phyloP scores from a whole-genome alignment of 2,329 filamentous ascomycete genomes.

The Aspergillus aculeatinus region DNA sequence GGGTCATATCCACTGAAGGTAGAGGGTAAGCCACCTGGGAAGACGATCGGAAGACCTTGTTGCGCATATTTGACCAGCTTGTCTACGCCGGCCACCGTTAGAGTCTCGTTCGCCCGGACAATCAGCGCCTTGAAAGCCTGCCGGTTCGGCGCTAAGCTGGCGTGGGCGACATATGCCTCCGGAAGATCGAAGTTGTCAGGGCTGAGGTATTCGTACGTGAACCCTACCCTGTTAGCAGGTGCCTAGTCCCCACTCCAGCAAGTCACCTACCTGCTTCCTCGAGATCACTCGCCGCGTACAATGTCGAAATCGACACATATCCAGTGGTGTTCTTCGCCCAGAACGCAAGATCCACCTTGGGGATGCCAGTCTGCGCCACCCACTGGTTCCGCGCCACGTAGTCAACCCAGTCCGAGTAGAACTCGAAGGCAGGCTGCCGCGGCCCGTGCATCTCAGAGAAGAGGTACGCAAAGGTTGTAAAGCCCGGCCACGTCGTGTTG shows the following conservation, averaged over 20 bases:
- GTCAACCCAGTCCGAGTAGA: neutral
- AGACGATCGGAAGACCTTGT: conserved; percentile 45
- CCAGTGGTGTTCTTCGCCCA: conserved; percentile 2
- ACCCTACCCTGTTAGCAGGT: conserved; percentile 27
- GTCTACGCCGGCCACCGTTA: conserved; percentile 37
- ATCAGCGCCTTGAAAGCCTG: conserved; percentile 48
- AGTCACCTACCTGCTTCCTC: neutral
- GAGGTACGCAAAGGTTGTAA: conserved; percentile 46
- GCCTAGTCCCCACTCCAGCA: neutral
- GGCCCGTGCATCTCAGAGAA: conserved; percentile 46
- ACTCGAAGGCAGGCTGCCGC: conserved; percentile 37
- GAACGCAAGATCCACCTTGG: conserved; percentile 2
- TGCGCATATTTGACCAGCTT: conserved; percentile 38
- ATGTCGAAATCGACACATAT: neutral
- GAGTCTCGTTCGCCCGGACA: conserved; percentile 35
- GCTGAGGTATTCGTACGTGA: conserved; percentile 47
- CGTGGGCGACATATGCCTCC: conserved; percentile 37
- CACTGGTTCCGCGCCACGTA: neutral
- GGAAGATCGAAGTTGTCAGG: conserved; percentile 47
- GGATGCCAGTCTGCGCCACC: neutral
- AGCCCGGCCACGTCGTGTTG: conserved; percentile 53
- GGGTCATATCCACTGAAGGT: conserved; percentile 7
- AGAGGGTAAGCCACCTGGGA: conserved; percentile 39
- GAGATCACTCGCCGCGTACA: neutral
- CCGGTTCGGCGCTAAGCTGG: conserved; percentile 39